Conservation (phyloP, 768 basidiomycete genomes). For the Xerocomus spinulosus region DNA sequence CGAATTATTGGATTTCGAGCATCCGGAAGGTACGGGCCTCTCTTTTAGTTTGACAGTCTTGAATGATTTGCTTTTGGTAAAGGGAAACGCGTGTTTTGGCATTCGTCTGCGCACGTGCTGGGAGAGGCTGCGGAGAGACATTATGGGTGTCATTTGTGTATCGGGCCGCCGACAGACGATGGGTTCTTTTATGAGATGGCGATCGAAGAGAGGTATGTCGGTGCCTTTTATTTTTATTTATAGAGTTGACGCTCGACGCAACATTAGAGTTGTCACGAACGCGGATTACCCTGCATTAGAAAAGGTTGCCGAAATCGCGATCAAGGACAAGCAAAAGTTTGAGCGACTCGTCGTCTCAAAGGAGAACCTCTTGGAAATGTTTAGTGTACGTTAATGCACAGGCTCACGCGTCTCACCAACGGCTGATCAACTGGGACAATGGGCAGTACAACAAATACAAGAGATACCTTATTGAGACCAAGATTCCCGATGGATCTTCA, state of each 20-base stretch:
- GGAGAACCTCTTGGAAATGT: constrained; percentile 96
- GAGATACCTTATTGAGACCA: constrained; percentile 88
- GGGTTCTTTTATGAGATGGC: constrained; percentile 99
- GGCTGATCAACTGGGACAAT: constrained; percentile 4
- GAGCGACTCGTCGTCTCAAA: constrained; percentile 92
- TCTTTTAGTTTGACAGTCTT: not conserved
- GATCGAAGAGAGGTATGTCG: constrained; percentile 64
- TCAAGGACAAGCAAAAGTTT: constrained; percentile 98
- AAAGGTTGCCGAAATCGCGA: constrained; percentile 76
- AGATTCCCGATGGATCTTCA: constrained; percentile 92
- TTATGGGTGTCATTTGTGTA: constrained; percentile 94
- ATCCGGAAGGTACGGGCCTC: constrained; percentile 64
- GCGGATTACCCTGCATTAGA: constrained; percentile 87
- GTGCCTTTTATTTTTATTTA: not conserved
- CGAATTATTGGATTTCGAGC: constrained; percentile 87
- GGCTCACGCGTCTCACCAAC: not conserved
- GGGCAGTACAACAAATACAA: constrained; percentile 97
- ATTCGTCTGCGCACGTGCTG: constrained; percentile 96
- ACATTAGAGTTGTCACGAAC: constrained; percentile 63
- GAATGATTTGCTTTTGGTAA: constrained; percentile 16
- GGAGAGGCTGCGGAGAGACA: constrained; percentile 96
- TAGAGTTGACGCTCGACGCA: not conserved
- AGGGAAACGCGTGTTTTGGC: constrained; percentile 98
- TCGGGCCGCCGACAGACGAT: constrained; percentile 95
- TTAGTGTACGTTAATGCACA: constrained; percentile 56